Percentiles rank a stretch among this genome's conserved stretches.
phyloP scores from a whole-genome alignment of 2,329 filamentous ascomycete species.

The Lasiodiplodia gonubiensis region DNA sequence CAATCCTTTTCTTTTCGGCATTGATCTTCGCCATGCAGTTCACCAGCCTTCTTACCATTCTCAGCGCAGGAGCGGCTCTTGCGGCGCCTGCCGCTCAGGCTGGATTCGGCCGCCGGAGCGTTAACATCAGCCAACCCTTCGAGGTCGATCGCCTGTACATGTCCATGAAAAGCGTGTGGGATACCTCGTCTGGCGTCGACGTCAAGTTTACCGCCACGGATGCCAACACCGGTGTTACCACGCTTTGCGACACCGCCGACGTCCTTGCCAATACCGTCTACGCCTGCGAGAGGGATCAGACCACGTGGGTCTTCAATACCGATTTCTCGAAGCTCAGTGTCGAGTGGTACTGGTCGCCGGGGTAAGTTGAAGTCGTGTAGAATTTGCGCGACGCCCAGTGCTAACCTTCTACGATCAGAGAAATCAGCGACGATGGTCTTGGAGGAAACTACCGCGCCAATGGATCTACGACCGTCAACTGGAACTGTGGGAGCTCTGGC shows the following conservation, averaged over 20 bases:
- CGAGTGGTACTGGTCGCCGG: background rate
- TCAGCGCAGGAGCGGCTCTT: background rate
- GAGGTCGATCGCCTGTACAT: constrained; percentile 2
- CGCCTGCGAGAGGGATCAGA: background rate
- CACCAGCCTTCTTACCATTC: background rate
- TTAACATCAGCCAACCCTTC: constrained; percentile 4
- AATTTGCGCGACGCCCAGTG: background rate
- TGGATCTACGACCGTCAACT: background rate
- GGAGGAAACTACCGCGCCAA: background rate
- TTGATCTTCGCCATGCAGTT: background rate
- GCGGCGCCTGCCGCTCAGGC: background rate
- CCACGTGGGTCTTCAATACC: background rate
- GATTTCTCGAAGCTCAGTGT: constrained; percentile 3
- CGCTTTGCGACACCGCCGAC: background rate
- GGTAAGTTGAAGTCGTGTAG: background rate
- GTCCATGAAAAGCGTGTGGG: constrained; percentile 1
- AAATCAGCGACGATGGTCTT: background rate
- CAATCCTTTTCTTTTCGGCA: background rate
- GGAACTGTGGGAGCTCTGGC: constrained; percentile 16
- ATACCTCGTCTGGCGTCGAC: background rate
- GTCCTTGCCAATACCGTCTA: background rate
- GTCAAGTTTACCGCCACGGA: background rate
- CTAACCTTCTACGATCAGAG: background rate
- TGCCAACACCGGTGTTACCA: background rate
- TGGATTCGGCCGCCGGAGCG: background rate